Base-by-base conservation (phyloP, 192 early-diverging fungal genomes). In the Hyaloraphidium curvatum region DNA sequence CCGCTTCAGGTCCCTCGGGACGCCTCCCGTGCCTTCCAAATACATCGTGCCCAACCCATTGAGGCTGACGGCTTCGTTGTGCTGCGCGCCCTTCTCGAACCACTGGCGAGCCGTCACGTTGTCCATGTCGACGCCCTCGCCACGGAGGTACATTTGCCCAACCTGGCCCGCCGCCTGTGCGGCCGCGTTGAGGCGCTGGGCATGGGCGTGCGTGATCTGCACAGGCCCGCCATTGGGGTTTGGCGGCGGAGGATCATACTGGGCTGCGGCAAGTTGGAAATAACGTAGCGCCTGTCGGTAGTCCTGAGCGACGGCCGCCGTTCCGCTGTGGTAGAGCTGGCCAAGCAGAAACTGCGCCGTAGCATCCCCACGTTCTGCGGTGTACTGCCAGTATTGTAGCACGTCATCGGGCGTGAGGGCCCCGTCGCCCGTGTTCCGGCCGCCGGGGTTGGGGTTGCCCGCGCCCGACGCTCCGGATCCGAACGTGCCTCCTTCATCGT, bases 121-220 rank as follows among this genome's bases (percentile, higher is more conserved):
- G 59, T 85, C 67, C 22, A 58, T 59, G 0, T 60, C 26, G 28
- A 79, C 78, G 25, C 88, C 89, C 58, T 96, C 91, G 25, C 91
- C 94, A 28, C 94, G 77, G 79, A 77, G 76, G 57, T 84, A 79
- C 91, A 98, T 94, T 25, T 69, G 58, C 0, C 91, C 94, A 19
- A 89, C 54, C 61, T 80, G 76, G 2, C 83, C 82, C 7, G 87
- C 82, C 0, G 89, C 83, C 53, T 81, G 59, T 3, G 79, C 80
- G 13, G 80, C 82, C 7, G 67, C 60, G 2, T 63, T 54, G n/a
- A n/a, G n/a, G n/a, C n/a, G n/a, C n/a, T n/a, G n/a, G n/a, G 33
- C 33, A 37, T n/a, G 9, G 7, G 7, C 9, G n/a, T 37, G 33
- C 31, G 28, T 26, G 39, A 25, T 28, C 50, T 16, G 27, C 39